Conservation (phyloP, 441 rosid species). For the Erodium texanum region DNA sequence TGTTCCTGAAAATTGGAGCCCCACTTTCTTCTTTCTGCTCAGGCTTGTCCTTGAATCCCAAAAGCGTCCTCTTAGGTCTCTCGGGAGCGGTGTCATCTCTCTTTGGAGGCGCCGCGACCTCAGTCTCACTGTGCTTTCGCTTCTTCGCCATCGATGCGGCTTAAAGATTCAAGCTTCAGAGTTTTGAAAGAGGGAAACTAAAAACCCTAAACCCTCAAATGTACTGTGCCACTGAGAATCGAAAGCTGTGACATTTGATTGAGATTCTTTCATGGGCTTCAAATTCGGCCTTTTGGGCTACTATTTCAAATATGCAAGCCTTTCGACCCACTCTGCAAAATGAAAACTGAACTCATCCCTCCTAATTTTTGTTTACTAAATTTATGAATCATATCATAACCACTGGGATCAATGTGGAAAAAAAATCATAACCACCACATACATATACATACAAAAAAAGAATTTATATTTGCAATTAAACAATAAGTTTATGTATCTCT, state of each 20-base stretch:
- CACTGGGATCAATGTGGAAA: too few species aligned
- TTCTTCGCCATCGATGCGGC: slow-evolving; percentile 55
- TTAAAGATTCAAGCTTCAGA: not conserved
- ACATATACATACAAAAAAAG: slow-evolving; percentile 19
- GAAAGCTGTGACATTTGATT: not conserved
- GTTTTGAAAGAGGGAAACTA: not conserved
- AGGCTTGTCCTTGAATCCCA: slow-evolving; percentile 75
- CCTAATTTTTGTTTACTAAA: too few species aligned
- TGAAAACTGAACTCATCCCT: too few species aligned
- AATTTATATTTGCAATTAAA: slow-evolving; percentile 44
- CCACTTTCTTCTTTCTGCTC: slow-evolving; percentile 30
- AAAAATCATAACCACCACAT: too few species aligned
- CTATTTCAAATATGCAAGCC: not conserved
- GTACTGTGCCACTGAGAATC: not conserved
- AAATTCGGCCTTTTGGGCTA: not conserved
- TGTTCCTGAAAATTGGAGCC: slow-evolving; percentile 51
- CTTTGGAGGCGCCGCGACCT: slow-evolving; percentile 27
- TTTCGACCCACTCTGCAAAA: too few species aligned
- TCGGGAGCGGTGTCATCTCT: slow-evolving; percentile 48
- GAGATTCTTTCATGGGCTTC: not conserved
- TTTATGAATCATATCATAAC: too few species aligned
- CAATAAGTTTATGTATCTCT: slow-evolving; percentile 39
- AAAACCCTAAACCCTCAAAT: not conserved
- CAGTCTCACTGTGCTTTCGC: slow-evolving; percentile 66
- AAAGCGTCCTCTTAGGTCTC: slow-evolving; percentile 66